phyloP scores from a whole-genome alignment of 116 monocot species.

The Iris pallida region DNA sequence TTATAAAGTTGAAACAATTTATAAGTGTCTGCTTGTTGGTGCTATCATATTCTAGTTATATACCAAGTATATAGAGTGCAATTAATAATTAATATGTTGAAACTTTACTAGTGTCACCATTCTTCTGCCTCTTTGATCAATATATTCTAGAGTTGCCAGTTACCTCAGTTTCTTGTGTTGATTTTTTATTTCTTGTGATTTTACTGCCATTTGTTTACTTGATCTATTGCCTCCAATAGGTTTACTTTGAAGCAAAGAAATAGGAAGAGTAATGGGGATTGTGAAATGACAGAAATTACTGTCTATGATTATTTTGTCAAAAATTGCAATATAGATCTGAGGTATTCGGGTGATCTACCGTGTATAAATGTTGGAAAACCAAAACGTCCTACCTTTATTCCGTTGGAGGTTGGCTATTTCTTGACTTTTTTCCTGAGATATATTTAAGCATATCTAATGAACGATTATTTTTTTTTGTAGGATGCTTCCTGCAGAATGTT shows the following conservation, averaged over 20 bases:
- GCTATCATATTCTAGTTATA: too few relatives aligned
- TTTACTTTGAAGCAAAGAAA: conserved; percentile 54
- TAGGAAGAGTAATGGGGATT: conserved; percentile 23
- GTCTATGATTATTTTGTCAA: conserved; percentile 68
- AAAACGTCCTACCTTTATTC: conserved; percentile 68
- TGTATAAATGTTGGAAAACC: conserved; percentile 93
- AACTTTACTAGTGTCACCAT: too few relatives aligned
- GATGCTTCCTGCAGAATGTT: too few relatives aligned
- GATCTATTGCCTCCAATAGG: conserved; percentile 22
- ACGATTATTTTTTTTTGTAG: too few relatives aligned
- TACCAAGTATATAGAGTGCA: too few relatives aligned
- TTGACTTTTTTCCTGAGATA: not conserved
- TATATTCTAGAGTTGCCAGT: too few relatives aligned
- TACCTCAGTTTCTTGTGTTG: not conserved
- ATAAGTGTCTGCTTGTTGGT: too few relatives aligned
- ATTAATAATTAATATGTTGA: too few relatives aligned
- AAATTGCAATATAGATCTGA: conserved; percentile 27
- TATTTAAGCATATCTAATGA: not conserved
- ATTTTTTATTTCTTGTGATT: not conserved
- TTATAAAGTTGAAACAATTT: too few relatives aligned
- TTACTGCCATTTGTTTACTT: not conserved
- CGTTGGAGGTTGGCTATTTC: conserved; percentile 53
- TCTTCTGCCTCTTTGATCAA: too few relatives aligned
- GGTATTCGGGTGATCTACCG: conserved; percentile 47
- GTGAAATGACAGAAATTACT: conserved; percentile 43